These are phyloP conservation scores for Ottelia alismoides DNA, from an alignment of 106 monocot genomes.

Conservation along the genomic window DNA sequence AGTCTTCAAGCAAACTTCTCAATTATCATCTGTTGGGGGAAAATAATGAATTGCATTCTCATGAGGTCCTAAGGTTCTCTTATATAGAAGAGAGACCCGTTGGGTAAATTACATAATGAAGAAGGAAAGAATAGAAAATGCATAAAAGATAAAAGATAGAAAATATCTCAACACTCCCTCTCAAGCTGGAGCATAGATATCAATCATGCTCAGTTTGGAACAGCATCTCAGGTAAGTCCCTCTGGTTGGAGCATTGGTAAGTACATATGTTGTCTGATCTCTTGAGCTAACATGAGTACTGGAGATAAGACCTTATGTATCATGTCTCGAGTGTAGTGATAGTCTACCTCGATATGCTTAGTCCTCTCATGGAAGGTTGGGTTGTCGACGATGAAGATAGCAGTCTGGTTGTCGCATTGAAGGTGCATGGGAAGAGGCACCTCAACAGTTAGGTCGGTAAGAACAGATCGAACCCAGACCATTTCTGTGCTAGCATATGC, in stretches of 20 bases:
- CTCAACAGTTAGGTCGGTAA: background rate
- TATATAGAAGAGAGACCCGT: no score
- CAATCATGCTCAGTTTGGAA: background rate
- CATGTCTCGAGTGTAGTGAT: background rate
- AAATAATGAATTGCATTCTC: no score
- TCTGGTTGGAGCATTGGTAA: background rate
- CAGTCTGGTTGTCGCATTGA: background rate
- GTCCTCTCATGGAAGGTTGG: background rate
- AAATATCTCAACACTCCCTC: background rate
- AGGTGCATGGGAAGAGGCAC: background rate
- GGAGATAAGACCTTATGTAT: background rate
- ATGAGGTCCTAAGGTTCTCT: no score
- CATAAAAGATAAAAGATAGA: no score
- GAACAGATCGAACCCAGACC: background rate
- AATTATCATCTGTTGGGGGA: no score
- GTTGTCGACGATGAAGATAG: background rate
- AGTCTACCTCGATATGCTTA: background rate
- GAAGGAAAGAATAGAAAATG: no score
- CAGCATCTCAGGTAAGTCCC: no score
- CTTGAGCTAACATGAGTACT: background rate
- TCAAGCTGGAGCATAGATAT: background rate
- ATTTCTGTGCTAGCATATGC: background rate
- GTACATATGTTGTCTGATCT: background rate
- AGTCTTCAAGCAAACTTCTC: no score
- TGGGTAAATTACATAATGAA: no score